A percentile compares a stretch with the other conserved stretches of the same genome.
Evolutionary conservation across 1,139 yeast species (phyloP).

Genomic region (Kodamaea plutei): DNA sequence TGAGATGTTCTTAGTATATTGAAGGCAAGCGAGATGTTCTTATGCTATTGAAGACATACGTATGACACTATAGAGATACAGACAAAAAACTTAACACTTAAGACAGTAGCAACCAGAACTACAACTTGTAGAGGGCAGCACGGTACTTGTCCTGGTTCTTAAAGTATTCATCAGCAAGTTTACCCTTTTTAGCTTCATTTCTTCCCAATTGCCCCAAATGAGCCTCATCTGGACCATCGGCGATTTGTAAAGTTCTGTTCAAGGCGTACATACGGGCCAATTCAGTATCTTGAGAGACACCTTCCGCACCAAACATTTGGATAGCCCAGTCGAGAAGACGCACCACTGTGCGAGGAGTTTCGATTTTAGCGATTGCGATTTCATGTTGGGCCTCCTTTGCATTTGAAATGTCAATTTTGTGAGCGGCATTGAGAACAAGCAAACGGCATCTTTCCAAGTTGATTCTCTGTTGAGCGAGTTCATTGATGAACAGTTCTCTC

Average conservation of each 20-base stretch:
- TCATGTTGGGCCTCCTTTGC: conserved; percentile 57
- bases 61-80: too few species aligned
- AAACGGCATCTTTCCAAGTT: conserved; percentile 56
- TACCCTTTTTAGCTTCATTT: conserved; percentile 35
- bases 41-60: background rate
- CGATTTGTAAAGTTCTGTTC: conserved; percentile 60
- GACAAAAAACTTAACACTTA: too few species aligned
- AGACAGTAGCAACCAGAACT: too few species aligned
- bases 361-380: conserved; percentile 68
- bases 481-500: conserved; percentile 50
- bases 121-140: conserved; percentile 26
- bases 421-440: conserved; percentile 63
- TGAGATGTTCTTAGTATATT: too few species aligned
- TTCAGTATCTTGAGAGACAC: conserved; percentile 61
- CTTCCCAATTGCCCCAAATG: conserved; percentile 61
- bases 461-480: conserved; percentile 55
- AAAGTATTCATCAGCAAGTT: conserved; percentile 32
- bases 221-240: conserved; percentile 77
- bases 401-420: conserved; percentile 53
- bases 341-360: conserved; percentile 56
- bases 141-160: conserved; percentile 19
- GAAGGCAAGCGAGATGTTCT: too few species aligned
- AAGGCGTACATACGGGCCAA: conserved; percentile 55
- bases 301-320: conserved; percentile 69
- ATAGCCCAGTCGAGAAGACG: conserved; percentile 62